Percentiles rank a stretch among this genome's conserved stretches.
phyloP scores from a whole-genome alignment of 2,329 filamentous ascomycete genomes.

The Clonostachys rosea region DNA sequence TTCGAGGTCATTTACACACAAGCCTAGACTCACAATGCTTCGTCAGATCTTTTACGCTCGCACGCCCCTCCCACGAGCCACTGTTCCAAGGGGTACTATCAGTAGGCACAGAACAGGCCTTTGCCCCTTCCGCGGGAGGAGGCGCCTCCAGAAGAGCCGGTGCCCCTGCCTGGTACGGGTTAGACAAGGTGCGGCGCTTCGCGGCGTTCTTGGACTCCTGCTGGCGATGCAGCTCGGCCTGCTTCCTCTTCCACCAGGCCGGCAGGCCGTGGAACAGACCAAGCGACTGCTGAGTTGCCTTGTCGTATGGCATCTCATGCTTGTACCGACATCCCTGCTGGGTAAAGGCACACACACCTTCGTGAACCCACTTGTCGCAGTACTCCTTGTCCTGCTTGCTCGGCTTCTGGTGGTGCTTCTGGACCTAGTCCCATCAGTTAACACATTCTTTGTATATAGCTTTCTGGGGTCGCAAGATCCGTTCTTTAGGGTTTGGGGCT shows the following conservation, averaged over 20 bases:
- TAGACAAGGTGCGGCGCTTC: background rate
- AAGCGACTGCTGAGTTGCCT: conserved; percentile 59
- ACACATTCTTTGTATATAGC: too few relatives aligned
- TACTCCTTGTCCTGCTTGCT: conserved; percentile 60
- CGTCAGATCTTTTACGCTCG: too few relatives aligned
- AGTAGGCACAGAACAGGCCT: too few relatives aligned
- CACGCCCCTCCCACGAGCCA: too few relatives aligned
- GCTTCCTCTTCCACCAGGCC: conserved; percentile 52
- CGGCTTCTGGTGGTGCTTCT: too few relatives aligned
- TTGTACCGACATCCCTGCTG: conserved; percentile 87
- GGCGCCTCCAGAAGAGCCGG: background rate
- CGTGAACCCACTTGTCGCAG: conserved; percentile 87
- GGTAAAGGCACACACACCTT: conserved; percentile 77
- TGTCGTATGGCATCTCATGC: conserved; percentile 80
- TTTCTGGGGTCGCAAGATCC: too few relatives aligned
- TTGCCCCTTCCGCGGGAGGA: background rate
- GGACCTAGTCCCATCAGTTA: too few relatives aligned
- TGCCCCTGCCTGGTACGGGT: background rate
- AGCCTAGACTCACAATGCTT: too few relatives aligned
- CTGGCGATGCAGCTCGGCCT: conserved; percentile 32
- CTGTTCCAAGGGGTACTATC: too few relatives aligned
- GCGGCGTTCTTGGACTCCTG: conserved; percentile 5
- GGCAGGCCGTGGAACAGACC: conserved; percentile 67
- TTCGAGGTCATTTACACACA: too few relatives aligned
- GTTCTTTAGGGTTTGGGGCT: too few relatives aligned